Base-by-base conservation (phyloP, 1,139 yeast genomes). In the Yamadazyma taylorii region DNA sequence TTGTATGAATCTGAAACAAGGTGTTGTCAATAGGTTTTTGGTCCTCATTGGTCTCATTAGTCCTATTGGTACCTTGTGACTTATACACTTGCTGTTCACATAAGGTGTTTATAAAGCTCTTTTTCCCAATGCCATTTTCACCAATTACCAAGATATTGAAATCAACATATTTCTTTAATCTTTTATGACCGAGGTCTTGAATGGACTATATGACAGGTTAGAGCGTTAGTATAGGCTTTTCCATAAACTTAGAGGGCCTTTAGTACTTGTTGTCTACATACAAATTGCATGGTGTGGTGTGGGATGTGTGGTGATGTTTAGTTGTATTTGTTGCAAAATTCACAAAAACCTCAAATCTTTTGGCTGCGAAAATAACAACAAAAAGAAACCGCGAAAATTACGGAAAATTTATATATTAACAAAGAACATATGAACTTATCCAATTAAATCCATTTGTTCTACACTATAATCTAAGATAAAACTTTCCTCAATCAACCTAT, bases 401-500 rank as follows among this genome's bases (percentile, higher is more conserved):
- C 12, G 8, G 26, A 5, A 13, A 10, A 8, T n/a, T 24, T 24
- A 24, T 5, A 10, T 11, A 24, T 6, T 24, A 24, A 10, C 9
- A 10, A 24, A 10, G 8, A 11, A 8, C n/a, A 8, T 25, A 25
- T 25, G 5, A 24, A 24, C 15, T 24, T 28, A 41, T 24, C 35
- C 29, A 16, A 37, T 34, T 16, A 38, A 27, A 52, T 78, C 78
- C 89, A 85, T 84, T 52, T 86, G 88, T 43, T 79, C 81, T 42
- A 92, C 75, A 4, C 92, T 85, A 54, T 86, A 92, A 55, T 92
- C 97, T 46, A 92, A 62, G 34, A 88, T 73, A 53, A 75, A 90
- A 55, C 95, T 88, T 54, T 87, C 85, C 59, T 92, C 96, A 19
- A 89, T 64, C 57, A 92, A 66, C 32, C 78, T 88, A 46, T 87